These are phyloP conservation scores for Pythium insidiosum DNA, from an alignment of 352 stramenopile genomes.

Conservation along the genomic window DNA sequence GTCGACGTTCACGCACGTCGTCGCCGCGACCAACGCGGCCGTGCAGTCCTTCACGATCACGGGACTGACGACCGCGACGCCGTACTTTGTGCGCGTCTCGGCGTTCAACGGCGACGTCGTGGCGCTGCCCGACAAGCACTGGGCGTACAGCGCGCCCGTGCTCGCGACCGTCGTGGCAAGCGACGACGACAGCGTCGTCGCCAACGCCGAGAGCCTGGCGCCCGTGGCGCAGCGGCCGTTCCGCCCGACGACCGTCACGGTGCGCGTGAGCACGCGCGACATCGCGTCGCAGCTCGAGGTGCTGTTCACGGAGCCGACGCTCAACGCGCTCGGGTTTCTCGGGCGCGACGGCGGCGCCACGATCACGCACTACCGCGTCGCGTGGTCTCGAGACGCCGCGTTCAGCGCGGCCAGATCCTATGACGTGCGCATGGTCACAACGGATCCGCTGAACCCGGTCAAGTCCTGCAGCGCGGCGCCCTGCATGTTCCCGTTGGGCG, in stretches of 20 bases:
- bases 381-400: slow-evolving; percentile 36
- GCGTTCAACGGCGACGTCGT: slow-evolving; percentile 75
- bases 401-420: slow-evolving; percentile 34
- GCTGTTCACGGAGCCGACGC: slow-evolving; percentile 50
- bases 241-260: slow-evolving; percentile 53
- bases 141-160: slow-evolving; percentile 53
- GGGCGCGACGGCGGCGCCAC: slow-evolving; percentile 36
- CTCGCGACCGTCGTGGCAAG: slow-evolving; percentile 36
- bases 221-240: slow-evolving; percentile 51
- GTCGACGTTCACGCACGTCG: slow-evolving; percentile 36
- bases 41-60: slow-evolving; percentile 75
- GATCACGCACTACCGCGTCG: slow-evolving; percentile 64
- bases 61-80: slow-evolving; percentile 58
- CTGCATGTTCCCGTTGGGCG: slow-evolving; percentile 88
- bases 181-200: slow-evolving; percentile 4
- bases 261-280: slow-evolving; percentile 68
- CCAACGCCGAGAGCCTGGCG: slow-evolving; percentile 22
- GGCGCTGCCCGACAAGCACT: slow-evolving; percentile 12
- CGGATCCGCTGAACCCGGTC: slow-evolving; percentile 6
- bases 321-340: slow-evolving; percentile 57
- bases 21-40: no score
- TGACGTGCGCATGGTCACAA: slow-evolving; percentile 47
- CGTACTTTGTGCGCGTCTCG: slow-evolving; percentile 87
- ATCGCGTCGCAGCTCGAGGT: slow-evolving; percentile 79
- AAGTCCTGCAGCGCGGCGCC: slow-evolving; percentile 21